Evolutionary conservation across 306 rosid genomes (phyloP).

Genomic region (Medicago truncatula): DNA sequence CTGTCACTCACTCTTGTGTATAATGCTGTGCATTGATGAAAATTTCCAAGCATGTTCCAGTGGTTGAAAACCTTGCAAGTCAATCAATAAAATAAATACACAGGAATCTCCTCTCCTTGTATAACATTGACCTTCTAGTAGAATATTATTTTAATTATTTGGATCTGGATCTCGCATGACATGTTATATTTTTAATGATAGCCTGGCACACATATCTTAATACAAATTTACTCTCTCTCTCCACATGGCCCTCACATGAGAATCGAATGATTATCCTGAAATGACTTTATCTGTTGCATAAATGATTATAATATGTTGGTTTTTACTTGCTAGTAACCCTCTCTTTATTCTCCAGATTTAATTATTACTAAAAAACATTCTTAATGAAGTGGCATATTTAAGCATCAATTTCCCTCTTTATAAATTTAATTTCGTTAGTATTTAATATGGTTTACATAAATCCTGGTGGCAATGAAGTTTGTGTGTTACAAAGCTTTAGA

Average conservation of each 20-base stretch:
- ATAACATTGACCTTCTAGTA: neutral
- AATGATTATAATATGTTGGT: neutral
- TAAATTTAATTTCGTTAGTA: neutral
- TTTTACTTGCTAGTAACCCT: slow-evolving; percentile 15
- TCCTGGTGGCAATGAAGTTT: slow-evolving; percentile 15
- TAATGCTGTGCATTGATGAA: neutral
- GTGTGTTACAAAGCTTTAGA: slow-evolving; percentile 16
- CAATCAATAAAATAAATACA: slow-evolving; percentile 16
- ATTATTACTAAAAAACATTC: neutral
- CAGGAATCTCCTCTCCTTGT: neutral
- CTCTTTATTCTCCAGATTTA: slow-evolving; percentile 24
- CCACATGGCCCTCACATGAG: slow-evolving; percentile 7
- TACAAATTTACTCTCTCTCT: neutral
- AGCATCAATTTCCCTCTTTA: neutral
- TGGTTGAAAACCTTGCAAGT: neutral
- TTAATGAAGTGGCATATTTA: slow-evolving; percentile 17
- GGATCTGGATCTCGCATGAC: slow-evolving; percentile 36
- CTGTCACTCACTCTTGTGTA: neutral
- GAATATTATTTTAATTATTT: slow-evolving; percentile 28
- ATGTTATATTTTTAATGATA: slow-evolving; percentile 4
- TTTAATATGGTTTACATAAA: neutral
- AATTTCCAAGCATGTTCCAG: neutral
- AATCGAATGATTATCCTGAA: neutral
- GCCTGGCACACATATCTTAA: neutral
- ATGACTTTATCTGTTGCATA: neutral